Evolutionary conservation across 208 protist genomes (phyloP).

Genomic region (Leishmania martiniquensis): DNA sequence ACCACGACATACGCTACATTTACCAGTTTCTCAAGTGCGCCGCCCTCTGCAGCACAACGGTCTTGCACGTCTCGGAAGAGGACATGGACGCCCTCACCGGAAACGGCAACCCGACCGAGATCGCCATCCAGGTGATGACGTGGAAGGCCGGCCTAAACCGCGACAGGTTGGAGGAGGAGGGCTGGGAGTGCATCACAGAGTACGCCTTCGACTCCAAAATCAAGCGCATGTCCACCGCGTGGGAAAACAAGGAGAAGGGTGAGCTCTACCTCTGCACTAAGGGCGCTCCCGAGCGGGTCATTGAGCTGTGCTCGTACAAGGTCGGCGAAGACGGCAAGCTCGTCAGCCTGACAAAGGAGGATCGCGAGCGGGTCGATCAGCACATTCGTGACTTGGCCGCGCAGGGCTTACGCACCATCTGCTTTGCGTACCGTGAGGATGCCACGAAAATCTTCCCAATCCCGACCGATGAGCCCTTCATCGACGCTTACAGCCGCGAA

Average conservation of each 20-base stretch:
- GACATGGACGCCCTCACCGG: constrained; percentile 70
- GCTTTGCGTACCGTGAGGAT: constrained; percentile 59
- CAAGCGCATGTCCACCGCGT: constrained; percentile 89
- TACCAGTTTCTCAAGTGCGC: constrained; percentile 83
- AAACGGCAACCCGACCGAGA: constrained; percentile 88
- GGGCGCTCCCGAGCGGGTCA: constrained; percentile 86
- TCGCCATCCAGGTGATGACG: constrained; percentile 91
- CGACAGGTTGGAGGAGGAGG: constrained; percentile 64
- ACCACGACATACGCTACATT: constrained; percentile 46
- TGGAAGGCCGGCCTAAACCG: constrained; percentile 82
- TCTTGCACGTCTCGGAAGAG: constrained; percentile 57
- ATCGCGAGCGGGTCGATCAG: constrained; percentile 43
- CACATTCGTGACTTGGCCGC: constrained; percentile 69
- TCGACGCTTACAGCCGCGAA: constrained; percentile 58
- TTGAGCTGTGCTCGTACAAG: constrained; percentile 72
- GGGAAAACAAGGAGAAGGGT: constrained; percentile 58
- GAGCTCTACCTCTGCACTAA: constrained; percentile 87
- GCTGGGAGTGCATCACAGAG: constrained; percentile 82
- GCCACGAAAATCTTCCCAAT: constrained; percentile 39
- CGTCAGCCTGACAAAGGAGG: constrained; percentile 40
- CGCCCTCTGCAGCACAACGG: constrained; percentile 80
- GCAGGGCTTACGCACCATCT: constrained; percentile 68
- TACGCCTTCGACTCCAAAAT: constrained; percentile 90
- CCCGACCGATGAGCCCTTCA: constrained; percentile 48
- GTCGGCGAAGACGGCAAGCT: constrained; percentile 44